Percentiles rank a stretch among this genome's conserved stretches.
phyloP scores from a whole-genome alignment of 805 yeast species.

The Myxozyma monticola region DNA sequence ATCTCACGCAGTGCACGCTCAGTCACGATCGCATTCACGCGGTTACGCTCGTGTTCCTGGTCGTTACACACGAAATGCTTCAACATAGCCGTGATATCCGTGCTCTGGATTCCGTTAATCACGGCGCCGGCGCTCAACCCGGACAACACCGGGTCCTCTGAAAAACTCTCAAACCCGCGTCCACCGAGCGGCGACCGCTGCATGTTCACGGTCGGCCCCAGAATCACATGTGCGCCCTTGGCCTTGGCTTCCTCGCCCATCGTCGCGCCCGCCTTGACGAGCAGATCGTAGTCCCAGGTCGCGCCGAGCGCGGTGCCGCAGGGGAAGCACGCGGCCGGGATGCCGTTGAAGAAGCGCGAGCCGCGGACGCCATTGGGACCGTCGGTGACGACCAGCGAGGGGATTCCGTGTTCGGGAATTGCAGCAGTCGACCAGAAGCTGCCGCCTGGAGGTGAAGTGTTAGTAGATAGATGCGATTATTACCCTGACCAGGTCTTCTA shows the following conservation, averaged over 20 bases:
- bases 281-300: conserved; percentile 54
- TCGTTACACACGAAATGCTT: conserved; percentile 68
- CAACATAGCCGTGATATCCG: conserved; percentile 49
- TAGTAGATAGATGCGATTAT: not conserved
- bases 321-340: conserved; percentile 60
- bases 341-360: conserved; percentile 52
- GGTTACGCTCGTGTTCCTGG: conserved; percentile 55
- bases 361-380: conserved; percentile 70
- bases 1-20: conserved; percentile 66
- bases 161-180: conserved; percentile 60
- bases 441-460: conserved; percentile 1
- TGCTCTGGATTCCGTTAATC: conserved; percentile 55
- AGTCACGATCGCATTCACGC: conserved; percentile 51
- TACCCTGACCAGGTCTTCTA: not conserved
- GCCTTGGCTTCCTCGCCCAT: conserved; percentile 57
- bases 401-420: conserved; percentile 46
- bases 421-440: conserved; percentile 55
- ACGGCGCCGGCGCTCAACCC: conserved; percentile 50
- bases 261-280: conserved; percentile 51
- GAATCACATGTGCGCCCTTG: conserved; percentile 53
- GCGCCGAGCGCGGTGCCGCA: conserved; percentile 62
- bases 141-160: conserved; percentile 59
- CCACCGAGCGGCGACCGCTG: conserved; percentile 62
- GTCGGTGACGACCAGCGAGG: conserved; percentile 52
- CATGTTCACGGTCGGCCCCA: conserved; percentile 56